Conservation (phyloP, 176 grass and related monocot species). For the Phoenix dactylifera region DNA sequence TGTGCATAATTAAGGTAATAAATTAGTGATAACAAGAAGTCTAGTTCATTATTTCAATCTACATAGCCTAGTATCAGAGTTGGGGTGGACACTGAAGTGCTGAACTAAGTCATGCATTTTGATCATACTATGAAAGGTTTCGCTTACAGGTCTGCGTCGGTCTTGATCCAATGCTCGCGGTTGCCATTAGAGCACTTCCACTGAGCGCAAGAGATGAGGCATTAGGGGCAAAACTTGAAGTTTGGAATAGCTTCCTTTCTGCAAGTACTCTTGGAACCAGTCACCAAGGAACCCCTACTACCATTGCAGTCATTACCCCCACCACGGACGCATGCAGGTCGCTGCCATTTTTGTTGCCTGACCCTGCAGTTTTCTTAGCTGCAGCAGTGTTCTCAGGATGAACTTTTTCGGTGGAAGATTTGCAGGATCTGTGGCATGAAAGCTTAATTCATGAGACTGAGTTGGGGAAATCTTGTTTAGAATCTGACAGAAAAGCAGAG, state of each 20-base stretch:
- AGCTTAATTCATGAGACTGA: background rate
- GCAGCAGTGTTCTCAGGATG: constrained; percentile 55
- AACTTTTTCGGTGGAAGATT: constrained; percentile 95
- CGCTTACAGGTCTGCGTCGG: constrained; percentile 91
- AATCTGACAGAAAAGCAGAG: no score
- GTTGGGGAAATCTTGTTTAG: no score
- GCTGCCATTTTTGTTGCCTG: constrained; percentile 13
- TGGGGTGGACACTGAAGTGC: no score
- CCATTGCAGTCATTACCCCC: background rate
- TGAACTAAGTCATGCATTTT: no score
- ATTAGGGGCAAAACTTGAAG: constrained; percentile 57
- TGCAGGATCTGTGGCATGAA: constrained; percentile 81
- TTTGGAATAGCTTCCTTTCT: constrained; percentile 29
- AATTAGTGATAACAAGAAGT: no score
- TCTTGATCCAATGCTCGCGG: constrained; percentile 90
- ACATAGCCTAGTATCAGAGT: no score
- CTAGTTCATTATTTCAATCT: no score
- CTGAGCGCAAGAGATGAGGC: constrained; percentile 25
- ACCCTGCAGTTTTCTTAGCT: constrained; percentile 18
- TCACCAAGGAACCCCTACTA: background rate
- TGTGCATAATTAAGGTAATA: no score
- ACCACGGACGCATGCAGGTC: background rate
- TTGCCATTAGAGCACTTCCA: constrained; percentile 23
- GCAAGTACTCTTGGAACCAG: constrained; percentile 13
- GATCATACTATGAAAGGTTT: background rate